phyloP scores from a whole-genome alignment of 2,329 filamentous ascomycete species.

The Drechslera avenae region DNA sequence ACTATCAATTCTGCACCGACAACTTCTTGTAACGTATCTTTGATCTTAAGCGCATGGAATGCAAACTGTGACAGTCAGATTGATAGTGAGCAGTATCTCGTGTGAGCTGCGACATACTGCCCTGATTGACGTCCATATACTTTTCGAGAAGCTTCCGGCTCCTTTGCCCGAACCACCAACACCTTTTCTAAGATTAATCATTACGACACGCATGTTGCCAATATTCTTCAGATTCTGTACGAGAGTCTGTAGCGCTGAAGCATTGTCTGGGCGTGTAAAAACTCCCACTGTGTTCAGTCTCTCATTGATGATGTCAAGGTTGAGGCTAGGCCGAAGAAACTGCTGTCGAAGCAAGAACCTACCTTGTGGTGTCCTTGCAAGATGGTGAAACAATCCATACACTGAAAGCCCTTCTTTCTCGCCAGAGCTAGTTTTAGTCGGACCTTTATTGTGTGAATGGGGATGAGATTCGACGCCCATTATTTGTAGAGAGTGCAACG shows the following conservation, averaged over 20 bases:
- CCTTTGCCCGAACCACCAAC: slow-evolving; percentile 61
- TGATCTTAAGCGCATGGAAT: slow-evolving; percentile 71
- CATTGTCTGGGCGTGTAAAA: slow-evolving; percentile 72
- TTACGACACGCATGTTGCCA: slow-evolving; percentile 73
- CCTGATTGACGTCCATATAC: slow-evolving; percentile 74
- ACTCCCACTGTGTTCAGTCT: slow-evolving; percentile 72
- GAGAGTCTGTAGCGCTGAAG: slow-evolving; percentile 60
- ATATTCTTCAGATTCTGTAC: slow-evolving; percentile 69
- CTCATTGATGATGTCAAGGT: slow-evolving; percentile 69
- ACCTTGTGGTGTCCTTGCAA: slow-evolving; percentile 80
- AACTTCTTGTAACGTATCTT: slow-evolving; percentile 66
- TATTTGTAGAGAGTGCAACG: slow-evolving; percentile 82
- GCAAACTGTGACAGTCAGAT: slow-evolving; percentile 61
- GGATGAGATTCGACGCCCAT: slow-evolving; percentile 82
- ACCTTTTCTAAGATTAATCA: slow-evolving; percentile 77
- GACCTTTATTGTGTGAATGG: slow-evolving; percentile 76
- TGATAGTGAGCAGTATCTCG: too few species aligned
- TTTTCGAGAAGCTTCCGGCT: slow-evolving; percentile 63
- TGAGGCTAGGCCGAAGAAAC: slow-evolving; percentile 78
- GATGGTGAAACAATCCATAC: slow-evolving; percentile 78
- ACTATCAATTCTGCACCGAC: slow-evolving; percentile 58
- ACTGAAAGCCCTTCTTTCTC: slow-evolving; percentile 83
- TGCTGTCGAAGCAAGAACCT: slow-evolving; percentile 73
- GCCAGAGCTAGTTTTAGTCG: slow-evolving; percentile 63
- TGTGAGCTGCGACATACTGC: slow-evolving; percentile 44